Percentiles rank a stretch among this genome's conserved stretches.
phyloP scores from a whole-genome alignment of 495 filamentous ascomycete genomes.

The Bryoglossum gracile region DNA sequence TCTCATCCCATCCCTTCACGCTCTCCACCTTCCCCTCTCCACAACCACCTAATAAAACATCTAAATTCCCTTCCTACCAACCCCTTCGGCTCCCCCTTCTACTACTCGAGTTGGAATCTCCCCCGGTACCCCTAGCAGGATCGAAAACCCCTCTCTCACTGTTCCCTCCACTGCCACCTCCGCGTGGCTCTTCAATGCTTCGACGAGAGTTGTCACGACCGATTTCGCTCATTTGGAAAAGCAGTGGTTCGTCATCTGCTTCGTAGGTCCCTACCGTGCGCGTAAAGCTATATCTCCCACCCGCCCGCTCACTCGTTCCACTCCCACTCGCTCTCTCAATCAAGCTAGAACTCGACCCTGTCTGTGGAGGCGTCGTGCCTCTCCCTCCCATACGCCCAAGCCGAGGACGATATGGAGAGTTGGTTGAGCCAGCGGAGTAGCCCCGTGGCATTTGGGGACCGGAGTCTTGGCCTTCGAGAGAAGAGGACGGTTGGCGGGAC shows the following conservation, averaged over 20 bases:
- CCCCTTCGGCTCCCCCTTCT: conserved; percentile 21
- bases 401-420: conserved; percentile 28
- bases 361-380: conserved; percentile 25
- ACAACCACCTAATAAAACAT: no score
- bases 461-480: conserved; percentile 29
- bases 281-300: conserved; percentile 36
- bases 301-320: conserved; percentile 41
- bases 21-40: no score
- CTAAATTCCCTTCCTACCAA: conserved; percentile 4
- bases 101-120: conserved; percentile 33
- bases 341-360: conserved; percentile 37
- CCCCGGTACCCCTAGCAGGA: conserved; percentile 36
- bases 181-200: conserved; percentile 64
- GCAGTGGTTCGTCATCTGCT: conserved; percentile 68
- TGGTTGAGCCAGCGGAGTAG: conserved; percentile 19
- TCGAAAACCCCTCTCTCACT: conserved; percentile 32
- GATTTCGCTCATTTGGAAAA: conserved; percentile 87
- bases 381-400: conserved; percentile 28
- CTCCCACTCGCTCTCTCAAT: conserved; percentile 44
- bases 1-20: neutral
- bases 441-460: conserved; percentile 19
- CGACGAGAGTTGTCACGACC: conserved; percentile 53
- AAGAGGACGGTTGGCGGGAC: conserved; percentile 37
- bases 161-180: conserved; percentile 36
- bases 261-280: conserved; percentile 31